Conservation (phyloP, 1,139 yeast genomes). For the Taphrina communis region DNA sequence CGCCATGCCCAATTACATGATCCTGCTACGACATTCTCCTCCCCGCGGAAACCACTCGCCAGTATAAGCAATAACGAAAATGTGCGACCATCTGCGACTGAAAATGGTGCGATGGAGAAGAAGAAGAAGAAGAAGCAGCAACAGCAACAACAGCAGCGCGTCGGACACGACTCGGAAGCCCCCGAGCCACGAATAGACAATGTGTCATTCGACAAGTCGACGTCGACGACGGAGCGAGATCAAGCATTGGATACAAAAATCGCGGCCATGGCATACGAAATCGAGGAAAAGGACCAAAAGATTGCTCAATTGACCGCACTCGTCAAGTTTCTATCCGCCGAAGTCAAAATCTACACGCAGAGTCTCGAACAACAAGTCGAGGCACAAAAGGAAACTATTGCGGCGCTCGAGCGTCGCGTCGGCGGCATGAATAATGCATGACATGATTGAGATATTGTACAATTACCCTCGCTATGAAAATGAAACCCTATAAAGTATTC, state of each 20-base stretch:
- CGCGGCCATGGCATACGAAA: background rate
- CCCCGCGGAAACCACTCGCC: conserved; percentile 30
- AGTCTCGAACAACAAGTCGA: conserved; percentile 32
- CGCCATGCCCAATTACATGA: background rate
- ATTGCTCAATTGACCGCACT: conserved; percentile 21
- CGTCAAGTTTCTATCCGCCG: conserved; percentile 24
- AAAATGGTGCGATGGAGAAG: background rate
- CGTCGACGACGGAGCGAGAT: background rate
- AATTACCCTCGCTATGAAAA: conserved; percentile 1
- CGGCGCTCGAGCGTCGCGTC: conserved; percentile 4
- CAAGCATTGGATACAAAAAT: background rate
- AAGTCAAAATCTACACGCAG: conserved; percentile 28
- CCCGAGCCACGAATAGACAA: background rate
- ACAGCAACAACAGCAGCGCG: background rate
- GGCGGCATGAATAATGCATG: background rate
- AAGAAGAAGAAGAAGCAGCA: background rate
- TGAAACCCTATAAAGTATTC: background rate
- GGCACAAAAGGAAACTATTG: conserved; percentile 1
- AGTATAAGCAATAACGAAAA: conserved; percentile 12
- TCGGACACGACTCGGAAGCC: background rate
- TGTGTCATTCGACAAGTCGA: background rate
- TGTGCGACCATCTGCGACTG: conserved; percentile 17
- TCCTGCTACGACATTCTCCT: background rate
- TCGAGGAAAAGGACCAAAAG: conserved; percentile 19
- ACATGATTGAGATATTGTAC: background rate